These are phyloP conservation scores for Physcomitrium patens DNA, from an alignment of 225 moss, liverwort and hornwort genomes.

Conservation along the genomic window DNA sequence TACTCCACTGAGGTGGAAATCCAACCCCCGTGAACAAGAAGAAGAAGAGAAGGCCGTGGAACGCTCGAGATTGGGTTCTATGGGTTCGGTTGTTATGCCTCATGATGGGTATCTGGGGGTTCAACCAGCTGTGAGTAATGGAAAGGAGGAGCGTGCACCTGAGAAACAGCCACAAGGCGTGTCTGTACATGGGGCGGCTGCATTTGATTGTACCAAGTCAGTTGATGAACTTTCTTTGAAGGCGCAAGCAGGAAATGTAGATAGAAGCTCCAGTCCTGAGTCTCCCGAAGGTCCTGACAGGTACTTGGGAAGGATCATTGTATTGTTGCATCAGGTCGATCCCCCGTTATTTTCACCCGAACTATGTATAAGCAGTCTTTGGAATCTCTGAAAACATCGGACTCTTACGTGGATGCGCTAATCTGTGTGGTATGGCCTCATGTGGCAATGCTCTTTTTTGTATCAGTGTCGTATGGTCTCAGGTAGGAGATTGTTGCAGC, in stretches of 20 bases:
- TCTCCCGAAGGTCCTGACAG: slow-evolving; percentile 31
- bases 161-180: slow-evolving; percentile 25
- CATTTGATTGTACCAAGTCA: slow-evolving; percentile 25
- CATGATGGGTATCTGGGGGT: slow-evolving; percentile 2
- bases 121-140: slow-evolving; percentile 21
- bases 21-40: slow-evolving; percentile 35
- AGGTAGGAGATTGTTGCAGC: neutral
- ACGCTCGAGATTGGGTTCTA: slow-evolving; percentile 29
- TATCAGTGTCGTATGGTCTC: neutral
- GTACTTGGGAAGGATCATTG: slow-evolving; percentile 26
- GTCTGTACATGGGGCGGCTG: neutral
- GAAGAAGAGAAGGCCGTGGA: slow-evolving; percentile 35
- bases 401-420: neutral
- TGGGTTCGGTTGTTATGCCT: neutral
- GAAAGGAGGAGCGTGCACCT: slow-evolving; percentile 18
- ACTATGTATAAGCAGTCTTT: slow-evolving; percentile 10
- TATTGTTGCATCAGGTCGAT: neutral
- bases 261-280: slow-evolving; percentile 19
- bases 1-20: slow-evolving; percentile 59
- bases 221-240: slow-evolving; percentile 25
- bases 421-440: neutral
- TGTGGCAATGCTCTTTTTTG: neutral
- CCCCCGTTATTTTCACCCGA: neutral
- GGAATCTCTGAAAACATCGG: neutral
- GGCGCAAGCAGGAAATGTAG: slow-evolving; percentile 7